phyloP scores from a whole-genome alignment of 495 filamentous ascomycete species.

The Podospora pseudopauciseta region DNA sequence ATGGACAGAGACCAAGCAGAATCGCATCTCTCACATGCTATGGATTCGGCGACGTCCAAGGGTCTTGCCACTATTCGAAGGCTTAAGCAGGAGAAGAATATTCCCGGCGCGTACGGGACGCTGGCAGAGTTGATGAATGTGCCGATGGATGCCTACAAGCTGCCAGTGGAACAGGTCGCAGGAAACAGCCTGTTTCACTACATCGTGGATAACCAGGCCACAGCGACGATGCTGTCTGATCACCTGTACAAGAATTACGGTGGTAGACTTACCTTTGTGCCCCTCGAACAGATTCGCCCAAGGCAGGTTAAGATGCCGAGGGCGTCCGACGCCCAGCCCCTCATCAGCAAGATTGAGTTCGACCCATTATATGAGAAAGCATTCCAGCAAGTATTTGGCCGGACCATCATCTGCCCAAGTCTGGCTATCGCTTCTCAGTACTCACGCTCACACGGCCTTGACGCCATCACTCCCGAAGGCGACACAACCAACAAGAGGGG shows the following conservation, averaged over 20 bases:
- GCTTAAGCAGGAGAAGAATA: slow-evolving; percentile 69
- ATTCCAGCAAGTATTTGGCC: slow-evolving; percentile 91
- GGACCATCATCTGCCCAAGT: slow-evolving; percentile 90
- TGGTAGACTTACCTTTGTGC: slow-evolving; percentile 95
- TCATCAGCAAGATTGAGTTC: slow-evolving; percentile 82
- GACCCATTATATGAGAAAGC: slow-evolving; percentile 75
- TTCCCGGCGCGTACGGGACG: slow-evolving; percentile 89
- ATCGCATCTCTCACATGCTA: slow-evolving; percentile 70
- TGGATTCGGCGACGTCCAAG: slow-evolving; percentile 81
- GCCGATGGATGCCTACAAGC: slow-evolving; percentile 70
- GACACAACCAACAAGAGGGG: slow-evolving; percentile 92
- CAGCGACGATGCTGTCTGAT: slow-evolving; percentile 75
- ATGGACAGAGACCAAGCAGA: slow-evolving; percentile 73
- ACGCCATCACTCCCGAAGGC: slow-evolving; percentile 89
- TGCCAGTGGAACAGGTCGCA: slow-evolving; percentile 88
- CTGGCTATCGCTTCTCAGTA: slow-evolving; percentile 82
- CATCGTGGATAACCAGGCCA: slow-evolving; percentile 89
- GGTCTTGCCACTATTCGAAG: slow-evolving; percentile 79
- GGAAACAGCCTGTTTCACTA: slow-evolving; percentile 94
- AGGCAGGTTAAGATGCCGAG: slow-evolving; percentile 71
- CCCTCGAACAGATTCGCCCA: slow-evolving; percentile 71
- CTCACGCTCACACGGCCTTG: slow-evolving; percentile 82
- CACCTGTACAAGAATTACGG: slow-evolving; percentile 72
- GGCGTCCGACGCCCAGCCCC: slow-evolving; percentile 78
- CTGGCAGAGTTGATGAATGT: slow-evolving; percentile 87